These are phyloP conservation scores for Microsporum canis DNA, from an alignment of 2,329 filamentous ascomycete genomes.

Conservation along the genomic window DNA sequence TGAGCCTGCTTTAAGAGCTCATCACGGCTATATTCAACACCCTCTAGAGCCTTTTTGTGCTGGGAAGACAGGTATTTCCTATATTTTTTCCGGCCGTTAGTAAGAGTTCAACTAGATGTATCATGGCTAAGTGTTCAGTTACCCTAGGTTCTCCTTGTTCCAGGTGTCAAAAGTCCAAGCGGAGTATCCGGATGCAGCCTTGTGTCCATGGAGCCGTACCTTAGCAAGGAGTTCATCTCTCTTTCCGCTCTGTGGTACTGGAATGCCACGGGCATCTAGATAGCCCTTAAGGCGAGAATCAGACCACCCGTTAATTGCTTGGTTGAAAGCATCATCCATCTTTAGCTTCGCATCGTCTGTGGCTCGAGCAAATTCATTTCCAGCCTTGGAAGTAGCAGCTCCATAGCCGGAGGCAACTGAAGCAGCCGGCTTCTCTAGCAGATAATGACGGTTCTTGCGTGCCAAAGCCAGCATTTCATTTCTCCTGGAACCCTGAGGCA, in stretches of 20 bases:
- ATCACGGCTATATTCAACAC: constrained; percentile 57
- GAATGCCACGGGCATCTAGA: constrained; percentile 64
- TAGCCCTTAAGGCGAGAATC: constrained; percentile 67
- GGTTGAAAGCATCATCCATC: constrained; percentile 55
- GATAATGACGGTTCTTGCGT: constrained; percentile 70
- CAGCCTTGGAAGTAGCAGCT: constrained; percentile 62
- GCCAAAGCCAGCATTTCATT: constrained; percentile 85
- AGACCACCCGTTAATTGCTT: constrained; percentile 54
- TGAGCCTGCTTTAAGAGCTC: constrained; percentile 53
- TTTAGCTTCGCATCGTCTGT: constrained; percentile 56
- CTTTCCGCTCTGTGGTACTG: constrained; percentile 60
- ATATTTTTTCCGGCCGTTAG: background rate
- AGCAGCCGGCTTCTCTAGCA: constrained; percentile 22
- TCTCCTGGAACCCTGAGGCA: constrained; percentile 81
- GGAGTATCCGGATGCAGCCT: constrained; percentile 55
- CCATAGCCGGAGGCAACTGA: constrained; percentile 41
- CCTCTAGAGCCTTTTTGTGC: constrained; percentile 46
- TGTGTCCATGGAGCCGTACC: constrained; percentile 62
- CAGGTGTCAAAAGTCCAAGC: constrained; percentile 74
- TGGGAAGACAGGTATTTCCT: constrained; percentile 41
- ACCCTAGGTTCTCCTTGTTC: constrained; percentile 58
- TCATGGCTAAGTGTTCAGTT: constrained; percentile 4
- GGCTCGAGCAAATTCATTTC: constrained; percentile 65
- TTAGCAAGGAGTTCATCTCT: constrained; percentile 61
- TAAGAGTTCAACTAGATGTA: background rate